Evolutionary conservation across 352 stramenopile species (phyloP).

Genomic region (Globisporangium megalacanthum): DNA sequence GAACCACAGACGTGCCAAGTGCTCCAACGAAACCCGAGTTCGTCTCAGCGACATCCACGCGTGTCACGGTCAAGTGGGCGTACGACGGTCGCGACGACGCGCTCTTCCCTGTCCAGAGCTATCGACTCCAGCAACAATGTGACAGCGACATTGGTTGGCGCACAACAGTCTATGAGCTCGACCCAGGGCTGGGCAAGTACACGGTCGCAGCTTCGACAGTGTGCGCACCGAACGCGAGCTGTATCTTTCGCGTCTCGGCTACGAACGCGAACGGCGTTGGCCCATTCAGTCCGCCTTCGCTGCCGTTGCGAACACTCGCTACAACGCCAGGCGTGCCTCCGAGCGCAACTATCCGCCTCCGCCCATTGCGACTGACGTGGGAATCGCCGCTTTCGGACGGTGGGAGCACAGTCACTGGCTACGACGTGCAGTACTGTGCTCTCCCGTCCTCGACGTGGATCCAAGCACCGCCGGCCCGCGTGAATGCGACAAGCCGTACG

Average conservation of each 20-base stretch:
- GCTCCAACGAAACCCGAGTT: slow-evolving; percentile 38
- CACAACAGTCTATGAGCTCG: slow-evolving; percentile 22
- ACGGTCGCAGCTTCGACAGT: slow-evolving; percentile 26
- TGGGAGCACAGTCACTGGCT: slow-evolving; percentile 18
- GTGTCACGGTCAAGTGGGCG: slow-evolving; percentile 43
- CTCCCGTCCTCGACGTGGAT: slow-evolving; percentile 43
- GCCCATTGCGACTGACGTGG: slow-evolving; percentile 27
- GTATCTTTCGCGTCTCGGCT: slow-evolving; percentile 47
- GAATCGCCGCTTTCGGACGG: slow-evolving; percentile 21
- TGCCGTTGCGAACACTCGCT: slow-evolving; percentile 21
- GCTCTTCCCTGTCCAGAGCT: slow-evolving; percentile 40
- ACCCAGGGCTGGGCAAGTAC: slow-evolving; percentile 16
- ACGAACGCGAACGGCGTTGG: slow-evolving; percentile 46
- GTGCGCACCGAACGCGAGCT: slow-evolving; percentile 35
- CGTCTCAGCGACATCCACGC: slow-evolving; percentile 21
- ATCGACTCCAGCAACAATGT: slow-evolving; percentile 49
- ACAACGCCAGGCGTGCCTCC: slow-evolving; percentile 20
- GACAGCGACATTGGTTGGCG: slow-evolving; percentile 39
- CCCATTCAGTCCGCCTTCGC: slow-evolving; percentile 41
- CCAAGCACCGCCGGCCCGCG: slow-evolving; percentile 2
- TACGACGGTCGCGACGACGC: background rate
- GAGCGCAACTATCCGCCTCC: background rate
- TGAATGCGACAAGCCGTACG: slow-evolving; percentile 3
- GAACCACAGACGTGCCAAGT: slow-evolving; percentile 20
- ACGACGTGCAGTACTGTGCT: slow-evolving; percentile 42